Conservation (phyloP, 495 filamentous ascomycete species). For the Aspergillus egyptiacus region DNA sequence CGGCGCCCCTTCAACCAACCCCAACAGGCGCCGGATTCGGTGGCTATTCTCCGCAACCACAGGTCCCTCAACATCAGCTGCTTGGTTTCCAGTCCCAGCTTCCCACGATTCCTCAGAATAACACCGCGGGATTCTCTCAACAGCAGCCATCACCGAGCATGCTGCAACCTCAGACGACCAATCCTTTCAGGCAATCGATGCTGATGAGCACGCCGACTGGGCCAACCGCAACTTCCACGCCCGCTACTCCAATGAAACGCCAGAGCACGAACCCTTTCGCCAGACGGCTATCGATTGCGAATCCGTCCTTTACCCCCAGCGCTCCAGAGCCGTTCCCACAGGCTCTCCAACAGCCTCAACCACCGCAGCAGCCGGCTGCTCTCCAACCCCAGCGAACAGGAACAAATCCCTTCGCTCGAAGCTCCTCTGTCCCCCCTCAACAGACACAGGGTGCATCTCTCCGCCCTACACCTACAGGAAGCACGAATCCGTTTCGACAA, state of each 20-base stretch:
- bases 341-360: conserved; percentile 35
- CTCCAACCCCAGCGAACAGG: conserved; percentile 42
- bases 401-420: conserved; percentile 50
- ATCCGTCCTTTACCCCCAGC: conserved; percentile 29
- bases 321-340: conserved; percentile 32
- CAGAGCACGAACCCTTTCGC: conserved; percentile 88
- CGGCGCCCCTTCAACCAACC: conserved; percentile 49
- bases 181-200: conserved; percentile 87
- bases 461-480: conserved; percentile 70
- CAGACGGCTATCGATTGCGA: conserved; percentile 44
- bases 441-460: conserved; percentile 41
- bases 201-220: conserved; percentile 52
- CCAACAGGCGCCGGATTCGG: conserved; percentile 84
- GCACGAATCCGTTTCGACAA: conserved; percentile 92
- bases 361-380: conserved; percentile 25
- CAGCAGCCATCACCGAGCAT: conserved; percentile 32
- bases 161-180: conserved; percentile 59
- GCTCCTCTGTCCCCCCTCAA: conserved; percentile 32
- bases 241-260: conserved; percentile 43
- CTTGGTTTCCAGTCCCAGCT: conserved; percentile 45
- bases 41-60: conserved; percentile 68
- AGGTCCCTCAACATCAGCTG: no score
- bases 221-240: conserved; percentile 20
- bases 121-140: conserved; percentile 47
- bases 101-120: conserved; percentile 60